Base-by-base conservation (phyloP, 192 early-diverging fungal species). In the Coemansia sp. region DNA sequence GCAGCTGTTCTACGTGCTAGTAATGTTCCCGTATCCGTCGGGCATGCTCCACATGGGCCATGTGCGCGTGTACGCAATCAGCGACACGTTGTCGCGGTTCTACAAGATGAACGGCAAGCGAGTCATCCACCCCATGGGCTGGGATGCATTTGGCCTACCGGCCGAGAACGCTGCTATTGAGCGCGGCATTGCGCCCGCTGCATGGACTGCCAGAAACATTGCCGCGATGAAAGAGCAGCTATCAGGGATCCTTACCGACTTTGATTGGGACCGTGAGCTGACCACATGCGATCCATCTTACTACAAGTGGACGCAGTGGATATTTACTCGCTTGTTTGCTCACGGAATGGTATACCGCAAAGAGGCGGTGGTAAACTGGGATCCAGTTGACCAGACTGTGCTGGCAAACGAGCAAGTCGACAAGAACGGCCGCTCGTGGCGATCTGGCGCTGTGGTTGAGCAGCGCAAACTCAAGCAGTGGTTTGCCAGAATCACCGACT, bases 131-230 rank as follows among this genome's bases (percentile, higher is more conserved):
- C 96, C 96, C 4, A 98, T 98, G 87, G 96, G 93, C 12, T 98
- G 95, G 94, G 96, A 98, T 68, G 88, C 93, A 7, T 98, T 98
- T 80, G 96, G 96, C 0, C 78, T 98, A n/a, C 96, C 96, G 0
- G 96, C 96, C 8, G 96, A 98, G 59, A 98, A 98, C 70, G 96
- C 96, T 1, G 94, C 96, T 1, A 93, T 93, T 35, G 89, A 93
- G 54, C 84, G 90, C 12, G 81, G 82, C 11, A 80, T 93, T 54
- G 84, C 86, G 27, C 94, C 95, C 2, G 73, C 69, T 22, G 80
- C 85, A 26, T 98, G 95, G 95, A 97, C 95, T 0, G 53, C 70
- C 6, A 60, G 74, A 14, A 98, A 98, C 66, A 98, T 98, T 46
- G 72, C 22, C 3, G 50, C 65, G 4, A 97, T 98, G 96, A 91